A percentile compares a stretch with the other conserved stretches of the same genome.
Conservation (phyloP, 2,329 filamentous ascomycete species). For the Teratosphaeria zuluensis region DNA sequence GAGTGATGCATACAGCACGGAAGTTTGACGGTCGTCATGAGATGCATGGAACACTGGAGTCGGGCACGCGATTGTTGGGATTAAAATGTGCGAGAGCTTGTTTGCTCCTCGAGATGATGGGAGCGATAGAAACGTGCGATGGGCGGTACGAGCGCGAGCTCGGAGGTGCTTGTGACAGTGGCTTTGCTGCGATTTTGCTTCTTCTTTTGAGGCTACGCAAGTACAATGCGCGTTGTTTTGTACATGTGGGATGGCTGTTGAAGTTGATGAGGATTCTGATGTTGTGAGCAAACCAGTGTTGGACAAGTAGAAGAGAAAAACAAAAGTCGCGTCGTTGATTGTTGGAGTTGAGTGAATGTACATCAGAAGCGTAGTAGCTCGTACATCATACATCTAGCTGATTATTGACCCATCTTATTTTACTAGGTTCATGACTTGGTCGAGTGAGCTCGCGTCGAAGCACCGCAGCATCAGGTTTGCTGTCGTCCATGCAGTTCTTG, state of each 20-base stretch:
- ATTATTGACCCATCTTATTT: constrained; percentile 16
- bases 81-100: not conserved
- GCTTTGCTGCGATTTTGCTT: not conserved
- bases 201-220: not conserved
- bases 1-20: not conserved
- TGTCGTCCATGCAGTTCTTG: constrained; percentile 10
- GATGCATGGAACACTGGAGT: not conserved
- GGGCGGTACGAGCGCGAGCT: not conserved
- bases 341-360: not conserved
- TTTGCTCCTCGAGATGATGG: not conserved
- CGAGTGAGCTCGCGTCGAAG: constrained; percentile 15
- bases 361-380: not conserved
- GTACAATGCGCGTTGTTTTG: not conserved
- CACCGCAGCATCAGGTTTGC: constrained; percentile 13
- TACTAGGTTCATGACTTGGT: constrained; percentile 9
- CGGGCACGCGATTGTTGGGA: not conserved
- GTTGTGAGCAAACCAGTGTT: not conserved
- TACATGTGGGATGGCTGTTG: not conserved
- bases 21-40: not conserved
- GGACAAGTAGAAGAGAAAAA: not conserved
- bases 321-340: not conserved
- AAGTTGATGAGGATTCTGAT: not conserved
- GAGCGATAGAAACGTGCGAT: not conserved
- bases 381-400: constrained; percentile 11
- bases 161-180: not conserved